Base-by-base conservation (phyloP, 345 rosid species). In the Clausena lansium region DNA sequence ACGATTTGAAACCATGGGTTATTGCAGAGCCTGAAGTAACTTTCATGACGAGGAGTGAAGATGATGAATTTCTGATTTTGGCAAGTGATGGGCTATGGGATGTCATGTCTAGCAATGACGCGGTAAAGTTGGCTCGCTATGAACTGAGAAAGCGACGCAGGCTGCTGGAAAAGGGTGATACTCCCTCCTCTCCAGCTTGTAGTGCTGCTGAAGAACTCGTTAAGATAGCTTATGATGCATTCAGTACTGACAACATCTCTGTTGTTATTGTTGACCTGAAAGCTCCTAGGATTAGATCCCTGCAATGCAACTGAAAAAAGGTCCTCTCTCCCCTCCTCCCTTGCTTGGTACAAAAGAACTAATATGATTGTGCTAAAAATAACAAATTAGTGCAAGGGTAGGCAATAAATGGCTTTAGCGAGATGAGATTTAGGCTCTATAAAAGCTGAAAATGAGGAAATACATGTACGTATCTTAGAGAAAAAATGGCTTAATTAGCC, bases 61-160 rank as follows among this genome's bases (percentile, higher is more conserved):
- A 84, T 32, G 86, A 87, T 7, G 87, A 85, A 14, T 87, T 83
- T 28, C 33, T 87, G 65, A 82, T 85, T 61, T 19, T 87, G 74
- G 90, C 87, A 17, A 87, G 87, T 65, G 90, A 87, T 45, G 88
- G 88, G 19, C 78, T 87, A 0, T 87, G 88, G 90, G 84, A 87
- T 77, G 88, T 84, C 63, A 75, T 87, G 39, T 70, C 87, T 6
- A 85, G 81, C 64, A 87, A 85, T 25, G 73, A 79, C 2, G 90
- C 80, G 2, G 75, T 83, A 58, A 68, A 70, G 70, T 78, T 85
- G 54, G 86, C 82, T 32, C 68, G 82, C 3, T 66, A 69, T 74
- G 70, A 79, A 55, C 62, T 81, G 71, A 78, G 83, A 55, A 27
- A 41, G 33, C 55, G 36, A 45, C 69, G 68, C 22, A 69, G 28